Conservation (phyloP, 805 yeast genomes). For the Metahyphopichia silvanorum region DNA sequence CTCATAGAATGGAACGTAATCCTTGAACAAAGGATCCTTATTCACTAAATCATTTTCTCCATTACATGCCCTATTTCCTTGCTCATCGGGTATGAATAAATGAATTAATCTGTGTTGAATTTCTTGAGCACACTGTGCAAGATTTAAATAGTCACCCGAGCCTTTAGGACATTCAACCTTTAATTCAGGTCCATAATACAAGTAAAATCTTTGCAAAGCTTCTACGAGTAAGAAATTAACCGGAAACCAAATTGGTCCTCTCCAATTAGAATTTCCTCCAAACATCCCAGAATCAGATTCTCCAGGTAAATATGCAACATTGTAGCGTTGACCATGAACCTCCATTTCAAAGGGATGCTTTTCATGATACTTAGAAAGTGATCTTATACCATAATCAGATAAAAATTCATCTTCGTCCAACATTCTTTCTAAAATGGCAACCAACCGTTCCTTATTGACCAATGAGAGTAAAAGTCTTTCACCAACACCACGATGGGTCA, state of each 20-base stretch:
- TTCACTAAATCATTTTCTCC: conserved; percentile 57
- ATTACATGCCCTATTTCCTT: conserved; percentile 71
- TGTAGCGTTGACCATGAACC: conserved; percentile 70
- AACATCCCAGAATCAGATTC: conserved; percentile 91
- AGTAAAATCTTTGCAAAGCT: conserved; percentile 78
- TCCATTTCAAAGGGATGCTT: conserved; percentile 81
- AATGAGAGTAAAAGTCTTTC: conserved; percentile 76
- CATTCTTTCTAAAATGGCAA: conserved; percentile 73
- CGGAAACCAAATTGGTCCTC: conserved; percentile 98
- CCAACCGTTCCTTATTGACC: conserved; percentile 75
- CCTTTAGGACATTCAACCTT: conserved; percentile 88
- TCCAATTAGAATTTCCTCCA: conserved; percentile 96
- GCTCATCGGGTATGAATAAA: conserved; percentile 66
- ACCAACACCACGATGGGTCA: conserved; percentile 77
- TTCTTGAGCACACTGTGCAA: conserved; percentile 89
- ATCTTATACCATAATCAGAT: conserved; percentile 82
- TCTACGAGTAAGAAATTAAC: conserved; percentile 83
- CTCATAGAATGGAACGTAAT: conserved; percentile 76
- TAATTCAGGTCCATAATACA: conserved; percentile 83
- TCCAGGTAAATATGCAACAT: conserved; percentile 76
- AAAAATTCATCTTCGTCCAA: conserved; percentile 84
- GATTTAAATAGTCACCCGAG: conserved; percentile 68
- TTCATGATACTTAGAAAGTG: conserved; percentile 82
- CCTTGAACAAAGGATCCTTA: conserved; percentile 68
- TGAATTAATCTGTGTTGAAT: conserved; percentile 81